These are phyloP conservation scores for Cryomyces antarcticus DNA, from an alignment of 495 filamentous ascomycete genomes.

Conservation along the genomic window DNA sequence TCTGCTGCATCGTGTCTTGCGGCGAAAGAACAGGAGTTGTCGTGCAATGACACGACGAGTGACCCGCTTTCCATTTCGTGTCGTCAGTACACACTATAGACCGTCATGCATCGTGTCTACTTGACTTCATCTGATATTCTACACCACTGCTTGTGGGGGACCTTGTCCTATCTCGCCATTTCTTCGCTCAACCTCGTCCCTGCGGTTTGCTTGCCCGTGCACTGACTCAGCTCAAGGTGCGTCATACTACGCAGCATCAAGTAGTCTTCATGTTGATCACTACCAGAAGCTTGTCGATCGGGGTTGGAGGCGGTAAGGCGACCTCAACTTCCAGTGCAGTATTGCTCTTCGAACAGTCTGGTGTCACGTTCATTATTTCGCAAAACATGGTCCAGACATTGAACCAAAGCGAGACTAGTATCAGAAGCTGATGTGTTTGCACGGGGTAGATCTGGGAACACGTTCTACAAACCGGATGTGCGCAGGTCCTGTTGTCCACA, in stretches of 20 bases:
- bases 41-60: not conserved
- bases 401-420: too few species aligned
- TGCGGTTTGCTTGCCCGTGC: not conserved
- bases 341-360: too few species aligned
- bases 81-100: not conserved
- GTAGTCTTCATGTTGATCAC: conserved; percentile 43
- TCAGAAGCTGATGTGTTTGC: too few species aligned
- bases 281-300: conserved; percentile 72
- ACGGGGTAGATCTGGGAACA: conserved; percentile 37
- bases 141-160: not conserved
- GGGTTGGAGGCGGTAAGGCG: conserved; percentile 68
- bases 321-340: not conserved
- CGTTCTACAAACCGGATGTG: conserved; percentile 86
- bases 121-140: not conserved
- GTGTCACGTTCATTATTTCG: too few species aligned
- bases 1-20: not conserved
- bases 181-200: not conserved
- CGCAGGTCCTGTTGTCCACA: conserved; percentile 78
- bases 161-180: too few species aligned
- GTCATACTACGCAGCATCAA: conserved; percentile 59
- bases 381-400: too few species aligned
- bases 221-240: conserved; percentile 33
- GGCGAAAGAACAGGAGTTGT: not conserved
- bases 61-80: not conserved
- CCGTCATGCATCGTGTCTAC: not conserved